Base-by-base conservation (phyloP, 2,329 filamentous ascomycete genomes). In the Xylaria sp. region DNA sequence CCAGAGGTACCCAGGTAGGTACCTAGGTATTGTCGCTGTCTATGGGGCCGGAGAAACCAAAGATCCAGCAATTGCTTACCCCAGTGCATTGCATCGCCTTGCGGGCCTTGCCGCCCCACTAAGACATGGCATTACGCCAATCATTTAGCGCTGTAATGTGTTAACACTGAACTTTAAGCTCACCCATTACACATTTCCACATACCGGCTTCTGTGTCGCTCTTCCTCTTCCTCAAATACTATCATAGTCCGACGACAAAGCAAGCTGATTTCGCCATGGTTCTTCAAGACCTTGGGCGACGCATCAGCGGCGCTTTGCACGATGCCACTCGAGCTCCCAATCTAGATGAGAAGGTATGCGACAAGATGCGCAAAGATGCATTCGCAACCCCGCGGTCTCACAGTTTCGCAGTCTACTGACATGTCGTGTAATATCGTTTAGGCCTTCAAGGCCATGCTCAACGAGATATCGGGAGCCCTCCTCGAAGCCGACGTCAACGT, bases 401-500 rank as follows among this genome's bases (percentile, higher is more conserved):
- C 66, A 49, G 58, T 64, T 59, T 36, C 33, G 7, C 33, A 36
- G 2, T 36, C 67, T 8, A 72, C 80, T 86, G 77, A 86, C 79
- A 25, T 31, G 39, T 59, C 54, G 12, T 25, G 55, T 31, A 7
- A 2, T n/a, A 66, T 63, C 23, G 28, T 56, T 12, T 33, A 96
- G 93, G 94, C 94, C 51, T 98, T 99, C 81, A 96, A 99, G 85
- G 88, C 88, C 77, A 99, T 99, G 96, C 88, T 99, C 80, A 98
- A 98, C 84, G 94, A 98, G 83, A 98, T 99, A 78, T 97, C 94
- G 80, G 90, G 94, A 73, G 96, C 96, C 71, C 92, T 99, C 23
- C 89, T 98, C 78, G 94, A 97, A 86, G 94, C 96, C 82, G 96
- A 99, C 78, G 96, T 99, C 79, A 99, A 98, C 81, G 93, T 99